Evolutionary conservation across 257 asterid species (phyloP).

Genomic region (Solanum lycopersicoides): DNA sequence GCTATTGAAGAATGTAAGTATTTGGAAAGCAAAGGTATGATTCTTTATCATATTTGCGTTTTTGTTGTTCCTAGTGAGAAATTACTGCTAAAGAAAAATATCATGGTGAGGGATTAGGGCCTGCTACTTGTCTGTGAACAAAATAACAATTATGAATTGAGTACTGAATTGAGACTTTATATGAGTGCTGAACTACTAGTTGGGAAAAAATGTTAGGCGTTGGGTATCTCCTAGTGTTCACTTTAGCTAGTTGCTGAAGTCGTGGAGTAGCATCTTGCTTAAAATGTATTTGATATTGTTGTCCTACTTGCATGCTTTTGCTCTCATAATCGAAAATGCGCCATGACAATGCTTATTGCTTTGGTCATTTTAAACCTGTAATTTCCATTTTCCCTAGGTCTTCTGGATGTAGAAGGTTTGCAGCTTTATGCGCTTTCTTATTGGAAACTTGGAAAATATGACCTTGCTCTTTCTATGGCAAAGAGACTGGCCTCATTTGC

Average conservation of each 20-base stretch:
- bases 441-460: constrained; percentile 75
- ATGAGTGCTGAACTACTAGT: background rate
- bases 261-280: background rate
- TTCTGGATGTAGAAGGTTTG: constrained; percentile 57
- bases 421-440: constrained; percentile 78
- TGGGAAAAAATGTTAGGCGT: background rate
- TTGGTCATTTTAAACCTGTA: background rate
- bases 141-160: background rate
- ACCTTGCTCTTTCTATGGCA: constrained; percentile 53
- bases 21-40: constrained; percentile 61
- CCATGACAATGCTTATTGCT: background rate
- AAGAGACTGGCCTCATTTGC: constrained; percentile 56
- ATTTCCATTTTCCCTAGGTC: constrained; percentile 42
- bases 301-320: background rate
- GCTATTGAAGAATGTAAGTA: constrained; percentile 74
- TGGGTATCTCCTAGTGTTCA: background rate
- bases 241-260: background rate
- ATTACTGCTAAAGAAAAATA: background rate
- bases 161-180: background rate
- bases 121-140: background rate
- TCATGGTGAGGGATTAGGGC: background rate
- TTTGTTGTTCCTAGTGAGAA: background rate
- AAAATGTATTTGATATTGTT: background rate
- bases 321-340: background rate
- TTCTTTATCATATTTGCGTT: background rate